Base-by-base conservation (phyloP, 192 early-diverging fungal genomes). In the Backusella australiensis region DNA sequence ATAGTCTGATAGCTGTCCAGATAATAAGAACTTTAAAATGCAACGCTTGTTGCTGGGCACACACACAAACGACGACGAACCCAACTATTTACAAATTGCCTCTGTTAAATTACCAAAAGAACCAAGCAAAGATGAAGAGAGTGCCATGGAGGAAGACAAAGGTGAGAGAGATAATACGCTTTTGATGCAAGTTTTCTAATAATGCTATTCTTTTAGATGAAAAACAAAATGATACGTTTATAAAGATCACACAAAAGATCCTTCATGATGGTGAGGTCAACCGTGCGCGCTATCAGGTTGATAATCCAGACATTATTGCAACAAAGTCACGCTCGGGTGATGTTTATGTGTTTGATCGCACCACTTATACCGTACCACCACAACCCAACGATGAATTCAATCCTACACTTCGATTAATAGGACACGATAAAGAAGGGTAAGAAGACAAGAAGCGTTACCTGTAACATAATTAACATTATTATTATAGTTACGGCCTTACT, bases 221-320 rank as follows among this genome's bases (percentile, higher is more conserved):
- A 34, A 76, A 68, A 0, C 86, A 86, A 42, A 85, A 84, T 63
- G 67, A 77, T 7, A 88, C 92, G 17, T 92, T 95, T 80, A 94
- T 90, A 85, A 94, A 94, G 78, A 94, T 99, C 73, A 95, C 90
- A 42, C 98, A 99, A 84, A 93, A 92, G 38, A 99, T 99, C 81
- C 93, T 93, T 78, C 98, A 99, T 78, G 96, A 98, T 44, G 96
- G 96, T 66, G 98, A 99, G 85, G 94, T 98, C 75, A 99, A 99
- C 87, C 84, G 97, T 73, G 96, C 96, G 19, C 90, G 98, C 53
- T 99, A 99, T 80, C 97, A 98, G 94, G 94, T 95, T 52, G 89
- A 93, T 80, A 96, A 98, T 79, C 92, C 95, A n/a, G 92, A 98
- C 80, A 93, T 99, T 44, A 97, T 99, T 80, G 98, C 97, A 11